These are phyloP conservation scores for Paecilomyces dactylethromorphus DNA, from an alignment of 2,329 filamentous ascomycete species.

Conservation along the genomic window DNA sequence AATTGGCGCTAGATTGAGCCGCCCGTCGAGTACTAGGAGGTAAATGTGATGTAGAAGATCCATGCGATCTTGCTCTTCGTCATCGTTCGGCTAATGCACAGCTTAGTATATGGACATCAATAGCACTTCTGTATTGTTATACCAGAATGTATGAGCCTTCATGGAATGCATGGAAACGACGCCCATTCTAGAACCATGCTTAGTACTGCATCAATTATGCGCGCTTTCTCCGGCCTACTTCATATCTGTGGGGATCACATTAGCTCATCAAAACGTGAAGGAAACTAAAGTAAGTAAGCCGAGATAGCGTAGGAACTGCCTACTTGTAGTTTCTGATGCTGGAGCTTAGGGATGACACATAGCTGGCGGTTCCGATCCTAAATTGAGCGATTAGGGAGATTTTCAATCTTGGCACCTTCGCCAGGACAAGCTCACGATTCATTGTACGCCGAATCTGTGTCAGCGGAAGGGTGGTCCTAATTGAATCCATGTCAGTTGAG, in stretches of 20 bases:
- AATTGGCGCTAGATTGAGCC: conserved; percentile 6
- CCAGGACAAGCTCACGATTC: not conserved
- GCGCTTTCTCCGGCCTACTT: not conserved
- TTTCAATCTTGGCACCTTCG: not conserved
- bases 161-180: not conserved
- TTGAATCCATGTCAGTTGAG: not conserved
- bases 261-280: not conserved
- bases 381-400: not conserved
- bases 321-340: conserved; percentile 1
- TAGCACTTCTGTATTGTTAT: not conserved
- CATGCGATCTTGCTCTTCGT: conserved; percentile 7
- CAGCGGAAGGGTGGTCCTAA: not conserved
- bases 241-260: not conserved
- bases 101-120: not conserved
- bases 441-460: not conserved
- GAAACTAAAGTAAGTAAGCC: not conserved
- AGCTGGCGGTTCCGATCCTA: not conserved
- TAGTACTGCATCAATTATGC: not conserved
- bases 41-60: conserved; percentile 12
- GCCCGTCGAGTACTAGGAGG: conserved; percentile 8
- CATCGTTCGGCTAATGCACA: conserved; percentile 6
- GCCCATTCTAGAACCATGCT: not conserved
- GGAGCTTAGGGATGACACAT: not conserved
- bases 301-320: not conserved
- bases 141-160: not conserved